A percentile compares a stretch with the other conserved stretches of the same genome.
Evolutionary conservation across 2,329 filamentous ascomycete genomes (phyloP).

Genomic region (Fusarium mundagurra): DNA sequence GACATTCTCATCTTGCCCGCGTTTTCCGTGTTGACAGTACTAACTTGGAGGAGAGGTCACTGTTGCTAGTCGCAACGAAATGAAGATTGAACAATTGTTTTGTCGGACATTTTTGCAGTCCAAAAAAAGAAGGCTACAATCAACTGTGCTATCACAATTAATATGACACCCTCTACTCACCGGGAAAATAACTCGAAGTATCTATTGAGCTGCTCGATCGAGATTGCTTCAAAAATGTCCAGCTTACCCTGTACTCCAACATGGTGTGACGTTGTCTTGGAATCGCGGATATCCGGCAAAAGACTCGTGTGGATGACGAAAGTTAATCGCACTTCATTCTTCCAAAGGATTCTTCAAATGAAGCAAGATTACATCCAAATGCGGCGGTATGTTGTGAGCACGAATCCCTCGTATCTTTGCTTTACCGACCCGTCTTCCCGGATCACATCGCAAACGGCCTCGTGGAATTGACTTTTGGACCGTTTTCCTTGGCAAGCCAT

Average conservation of each 20-base stretch:
- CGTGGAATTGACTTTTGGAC: background rate
- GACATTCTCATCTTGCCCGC: accelerated
- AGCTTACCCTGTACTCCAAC: background rate
- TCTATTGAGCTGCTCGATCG: too few relatives aligned
- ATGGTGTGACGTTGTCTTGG: background rate
- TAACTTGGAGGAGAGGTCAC: too few relatives aligned
- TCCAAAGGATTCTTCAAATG: background rate
- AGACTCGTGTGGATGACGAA: background rate
- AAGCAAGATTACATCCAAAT: background rate
- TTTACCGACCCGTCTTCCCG: background rate
- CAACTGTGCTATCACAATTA: accelerated
- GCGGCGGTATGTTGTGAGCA: background rate
- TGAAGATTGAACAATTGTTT: accelerated
- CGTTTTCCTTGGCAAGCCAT: background rate
- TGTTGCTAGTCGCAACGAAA: background rate
- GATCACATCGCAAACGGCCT: background rate
- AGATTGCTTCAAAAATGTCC: background rate
- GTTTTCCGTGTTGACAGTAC: background rate
- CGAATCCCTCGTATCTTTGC: background rate
- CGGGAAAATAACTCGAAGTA: too few relatives aligned
- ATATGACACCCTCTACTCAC: background rate
- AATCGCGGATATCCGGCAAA: background rate
- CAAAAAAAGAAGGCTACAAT: accelerated
- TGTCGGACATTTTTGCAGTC: accelerated
- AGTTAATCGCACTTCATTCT: background rate